Percentiles rank a stretch among this genome's conserved stretches.
Conservation (phyloP, 495 filamentous ascomycete species). For the Neurospora terricola region DNA sequence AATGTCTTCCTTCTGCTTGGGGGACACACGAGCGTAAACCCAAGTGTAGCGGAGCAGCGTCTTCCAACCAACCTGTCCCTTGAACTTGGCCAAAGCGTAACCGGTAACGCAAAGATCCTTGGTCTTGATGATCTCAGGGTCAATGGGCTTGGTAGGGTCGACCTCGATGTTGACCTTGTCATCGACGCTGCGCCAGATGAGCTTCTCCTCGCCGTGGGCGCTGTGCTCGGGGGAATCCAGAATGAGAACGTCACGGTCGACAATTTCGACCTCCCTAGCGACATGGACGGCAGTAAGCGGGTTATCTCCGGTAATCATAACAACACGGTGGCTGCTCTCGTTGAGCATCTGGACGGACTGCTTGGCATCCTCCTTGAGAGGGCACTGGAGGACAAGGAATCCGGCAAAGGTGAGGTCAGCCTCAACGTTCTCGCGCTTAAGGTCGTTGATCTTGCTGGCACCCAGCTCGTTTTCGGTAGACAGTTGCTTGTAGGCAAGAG, state of each 20-base stretch:
- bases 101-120: constrained; percentile 97
- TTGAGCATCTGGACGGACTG: constrained; percentile 93
- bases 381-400: constrained; percentile 91
- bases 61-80: constrained; percentile 60
- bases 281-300: constrained; percentile 94
- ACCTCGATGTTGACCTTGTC: constrained; percentile 84
- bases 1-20: constrained; percentile 98
- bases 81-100: constrained; percentile 85
- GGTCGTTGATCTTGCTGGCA: constrained; percentile 76
- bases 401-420: constrained; percentile 78
- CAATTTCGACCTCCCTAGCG: constrained; percentile 91
- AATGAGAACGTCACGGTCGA: constrained; percentile 90
- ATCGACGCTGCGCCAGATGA: constrained; percentile 94
- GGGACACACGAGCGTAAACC: constrained; percentile 97
- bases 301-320: constrained; percentile 99
- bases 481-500: constrained; percentile 88
- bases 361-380: constrained; percentile 93
- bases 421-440: constrained; percentile 88
- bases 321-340: constrained; percentile 93
- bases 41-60: constrained; percentile 79
- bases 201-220: constrained; percentile 55
- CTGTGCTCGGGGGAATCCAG: constrained; percentile 92
- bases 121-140: constrained; percentile 65
- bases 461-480: constrained; percentile 70
- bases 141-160: constrained; percentile 70